Percentiles rank a stretch among this genome's conserved stretches.
These are phyloP conservation scores for Aspergillus chevalieri DNA, from an alignment of 2,329 filamentous ascomycete species.

Conservation along the genomic window DNA sequence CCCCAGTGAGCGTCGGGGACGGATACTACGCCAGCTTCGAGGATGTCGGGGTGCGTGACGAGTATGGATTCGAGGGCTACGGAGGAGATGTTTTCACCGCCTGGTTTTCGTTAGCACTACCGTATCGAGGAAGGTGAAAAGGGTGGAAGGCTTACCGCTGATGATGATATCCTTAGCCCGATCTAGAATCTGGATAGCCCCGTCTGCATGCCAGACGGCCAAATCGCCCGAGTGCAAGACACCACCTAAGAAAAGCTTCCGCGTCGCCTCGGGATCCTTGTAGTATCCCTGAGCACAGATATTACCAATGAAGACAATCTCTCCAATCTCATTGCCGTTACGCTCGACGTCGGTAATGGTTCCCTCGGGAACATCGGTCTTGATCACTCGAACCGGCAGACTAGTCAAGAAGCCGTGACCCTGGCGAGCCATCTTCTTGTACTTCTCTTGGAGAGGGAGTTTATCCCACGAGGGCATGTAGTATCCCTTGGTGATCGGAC, in stretches of 20 bases:
- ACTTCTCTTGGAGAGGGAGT: slow-evolving; percentile 69
- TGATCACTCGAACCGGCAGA: slow-evolving; percentile 74
- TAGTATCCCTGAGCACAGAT: slow-evolving; percentile 90
- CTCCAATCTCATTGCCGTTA: slow-evolving; percentile 70
- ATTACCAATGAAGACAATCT: slow-evolving; percentile 84
- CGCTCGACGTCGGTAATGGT: slow-evolving; percentile 61
- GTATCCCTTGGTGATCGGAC: slow-evolving; percentile 92
- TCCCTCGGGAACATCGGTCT: slow-evolving; percentile 64
- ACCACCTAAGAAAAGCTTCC: slow-evolving; percentile 79
- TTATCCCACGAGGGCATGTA: slow-evolving; percentile 76
- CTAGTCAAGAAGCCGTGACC: slow-evolving; percentile 86
- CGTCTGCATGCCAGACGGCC: slow-evolving; percentile 88
- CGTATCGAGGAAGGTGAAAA: not conserved
- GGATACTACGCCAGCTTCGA: slow-evolving; percentile 87
- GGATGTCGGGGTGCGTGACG: slow-evolving; percentile 75
- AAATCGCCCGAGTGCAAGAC: slow-evolving; percentile 85
- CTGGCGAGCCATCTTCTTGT: slow-evolving; percentile 84
- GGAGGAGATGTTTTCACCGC: slow-evolving; percentile 94
- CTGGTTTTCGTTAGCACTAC: slow-evolving; percentile 37
- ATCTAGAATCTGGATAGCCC: slow-evolving; percentile 85
- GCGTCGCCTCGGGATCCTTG: slow-evolving; percentile 79
- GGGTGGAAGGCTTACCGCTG: slow-evolving; percentile 54
- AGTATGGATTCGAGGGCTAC: slow-evolving; percentile 89
- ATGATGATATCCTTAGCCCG: slow-evolving; percentile 98
- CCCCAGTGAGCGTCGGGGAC: slow-evolving; percentile 89